Evolutionary conservation across 2,329 filamentous ascomycete species (phyloP).

Genomic region (Trichoderma endophyticum): DNA sequence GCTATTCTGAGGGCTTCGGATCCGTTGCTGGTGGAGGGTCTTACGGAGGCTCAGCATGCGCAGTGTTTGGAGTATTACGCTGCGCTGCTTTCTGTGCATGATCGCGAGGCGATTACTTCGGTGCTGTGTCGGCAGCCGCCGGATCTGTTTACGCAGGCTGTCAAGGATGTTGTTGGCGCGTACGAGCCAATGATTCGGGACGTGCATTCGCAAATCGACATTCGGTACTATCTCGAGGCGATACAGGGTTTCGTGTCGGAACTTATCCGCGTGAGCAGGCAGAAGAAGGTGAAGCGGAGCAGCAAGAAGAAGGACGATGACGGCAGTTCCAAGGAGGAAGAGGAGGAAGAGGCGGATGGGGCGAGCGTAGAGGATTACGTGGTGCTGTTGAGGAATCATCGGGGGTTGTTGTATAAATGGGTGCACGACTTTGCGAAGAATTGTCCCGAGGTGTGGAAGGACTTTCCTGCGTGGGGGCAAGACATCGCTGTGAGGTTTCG

Average conservation of each 20-base stretch:
- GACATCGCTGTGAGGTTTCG: conserved; percentile 56
- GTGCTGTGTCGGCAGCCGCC: conserved; percentile 66
- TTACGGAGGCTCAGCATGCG: conserved; percentile 60
- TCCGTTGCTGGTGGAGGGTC: conserved; percentile 40
- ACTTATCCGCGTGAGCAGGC: conserved; percentile 59
- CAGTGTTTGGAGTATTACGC: conserved; percentile 68
- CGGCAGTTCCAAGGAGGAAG: conserved; percentile 2
- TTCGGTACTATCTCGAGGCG: conserved; percentile 65
- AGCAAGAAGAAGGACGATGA: not conserved
- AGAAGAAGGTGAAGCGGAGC: conserved; percentile 34
- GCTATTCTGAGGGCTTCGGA: conserved; percentile 59
- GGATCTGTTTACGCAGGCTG: conserved; percentile 66
- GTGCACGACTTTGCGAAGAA: conserved; percentile 66
- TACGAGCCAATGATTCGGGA: conserved; percentile 73
- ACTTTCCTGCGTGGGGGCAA: conserved; percentile 61
- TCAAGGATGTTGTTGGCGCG: conserved; percentile 62
- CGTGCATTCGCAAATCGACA: conserved; percentile 68
- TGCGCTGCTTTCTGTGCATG: conserved; percentile 66
- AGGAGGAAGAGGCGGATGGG: conserved; percentile 30
- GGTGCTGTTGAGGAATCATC: conserved; percentile 61
- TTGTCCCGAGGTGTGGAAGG: conserved; percentile 61
- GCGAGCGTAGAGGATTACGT: conserved; percentile 72
- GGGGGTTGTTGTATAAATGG: conserved; percentile 63
- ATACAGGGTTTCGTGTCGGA: conserved; percentile 68
- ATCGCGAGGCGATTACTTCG: conserved; percentile 67